Base-by-base conservation (phyloP, 192 early-diverging fungal genomes). In the Mortierella hygrophila region DNA sequence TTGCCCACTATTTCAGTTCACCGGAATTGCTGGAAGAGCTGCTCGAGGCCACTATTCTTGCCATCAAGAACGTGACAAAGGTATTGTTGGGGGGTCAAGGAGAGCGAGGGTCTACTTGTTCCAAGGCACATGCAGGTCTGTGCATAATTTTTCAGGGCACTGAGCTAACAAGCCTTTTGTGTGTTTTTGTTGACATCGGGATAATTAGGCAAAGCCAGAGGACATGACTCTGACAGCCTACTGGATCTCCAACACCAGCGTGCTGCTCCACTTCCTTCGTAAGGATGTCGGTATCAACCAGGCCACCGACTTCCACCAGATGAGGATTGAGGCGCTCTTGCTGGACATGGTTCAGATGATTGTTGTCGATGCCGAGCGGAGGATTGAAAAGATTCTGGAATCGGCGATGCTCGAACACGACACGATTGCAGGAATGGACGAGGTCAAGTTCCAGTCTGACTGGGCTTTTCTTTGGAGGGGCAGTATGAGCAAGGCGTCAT, bases 181-280 rank as follows among this genome's bases (percentile, higher is more conserved):
- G 35, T 77, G 69, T 44, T 78, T 77, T 47, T 13, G 60, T 60
- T 42, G 70, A 42, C n/a, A 8, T 38, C 15, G 29, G 42, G 46
- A 57, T 13, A 77, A 37, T 52, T 81, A 93, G 92, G 40, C 74
- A 8, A 88, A 88, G 41, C 82, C 87, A 16, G 81, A 91, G 74
- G 93, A 96, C 80, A 90, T 91, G 65, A 89, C 91, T 71, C 75
- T 92, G 18, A 88, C 96, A 44, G 94, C 93, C 6, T 97, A 95
- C 82, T 98, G 97, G 97, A 92, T 97, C 29, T 89, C 95, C 44
- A 98, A 99, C 88, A 90, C 93, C 65, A 94, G 93, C 47, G 94
- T 95, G 68, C 90, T 99, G 10, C 87, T 97, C 5, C 95, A 96
- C 80, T 98, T 95, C 87, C 83, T 99, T 54, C 97, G 97, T 85